Evolutionary conservation across 2,329 filamentous ascomycete species (phyloP), one percentile per base, ranked within the genome.

Genomic region (Myriosclerotinia curreyana): DNA sequence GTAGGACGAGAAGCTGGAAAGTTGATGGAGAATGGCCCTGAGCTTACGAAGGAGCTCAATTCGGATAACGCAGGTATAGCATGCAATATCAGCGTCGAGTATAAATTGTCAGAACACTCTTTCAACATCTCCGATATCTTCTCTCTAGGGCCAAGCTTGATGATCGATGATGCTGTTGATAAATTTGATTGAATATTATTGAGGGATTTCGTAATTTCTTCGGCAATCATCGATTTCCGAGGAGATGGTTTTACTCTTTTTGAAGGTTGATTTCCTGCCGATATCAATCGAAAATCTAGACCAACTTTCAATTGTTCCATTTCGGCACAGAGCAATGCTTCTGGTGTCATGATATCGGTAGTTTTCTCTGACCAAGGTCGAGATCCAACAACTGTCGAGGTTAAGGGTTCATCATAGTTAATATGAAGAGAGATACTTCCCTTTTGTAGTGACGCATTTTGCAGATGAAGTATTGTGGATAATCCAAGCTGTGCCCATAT

Each of bases 401-500:
- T 50, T 51, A 34, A 48, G 22, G 61, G 65, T 6, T 62, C 60
- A 46, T 49, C 60, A 64, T 70, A 46, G 9, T 66, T 69, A 50
- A 74, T 53, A 22, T 55, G 51, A 48, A 74, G 62, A 22, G 64
- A 70, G 22, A 72, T 34, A 36, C 38, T 40, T 31, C 50, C 38
- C 6, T 22, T 25, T n/a, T 42, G 12, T 12, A 17, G 8, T 22
- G 15, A 11, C 9, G 36, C 31, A 28, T 53, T n/a, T 28, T 49
- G 56, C 38, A 22, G 8, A 11, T 53, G 50, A 38, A 71, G 65
- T 22, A 65, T 61, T 3, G 68, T 50, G 17, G 66, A 71, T 12
- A 74, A 53, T 28, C 60, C 68, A 9, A 73, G 62, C 22, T 70
- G 67, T 59, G 62, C 59, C 72, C 72, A 73, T 60, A 72, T 56